A percentile compares a stretch with the other conserved stretches of the same genome.
Conservation (phyloP, 192 early-diverging fungal species). For the Umbelopsis ramanniana region DNA sequence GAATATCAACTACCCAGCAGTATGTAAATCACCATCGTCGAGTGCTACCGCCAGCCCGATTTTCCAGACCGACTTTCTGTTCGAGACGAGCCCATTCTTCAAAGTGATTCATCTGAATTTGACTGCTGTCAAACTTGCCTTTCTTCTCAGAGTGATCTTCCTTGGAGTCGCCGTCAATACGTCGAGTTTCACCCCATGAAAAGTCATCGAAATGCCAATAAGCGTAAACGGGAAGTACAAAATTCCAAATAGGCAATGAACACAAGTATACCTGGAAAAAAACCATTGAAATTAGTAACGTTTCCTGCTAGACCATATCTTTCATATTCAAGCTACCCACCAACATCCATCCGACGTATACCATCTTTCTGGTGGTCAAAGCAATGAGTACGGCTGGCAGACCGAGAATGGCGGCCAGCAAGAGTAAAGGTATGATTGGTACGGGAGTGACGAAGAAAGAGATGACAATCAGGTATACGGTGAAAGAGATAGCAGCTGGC, state of each 20-base stretch:
- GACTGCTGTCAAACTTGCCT: slow-evolving; percentile 74
- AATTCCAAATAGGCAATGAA: slow-evolving; percentile 80
- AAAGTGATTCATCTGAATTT: slow-evolving; percentile 60
- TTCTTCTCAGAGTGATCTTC: slow-evolving; percentile 71
- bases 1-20: background rate
- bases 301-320: no score
- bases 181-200: slow-evolving; percentile 83
- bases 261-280: slow-evolving; percentile 32
- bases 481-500: slow-evolving; percentile 88
- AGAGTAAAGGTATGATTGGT: slow-evolving; percentile 68
- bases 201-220: slow-evolving; percentile 93
- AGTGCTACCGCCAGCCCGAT: background rate
- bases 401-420: slow-evolving; percentile 84
- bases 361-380: slow-evolving; percentile 81
- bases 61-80: background rate
- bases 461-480: slow-evolving; percentile 80
- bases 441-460: slow-evolving; percentile 66
- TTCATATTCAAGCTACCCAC: background rate
- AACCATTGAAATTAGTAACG: no score
- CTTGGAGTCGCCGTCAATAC: slow-evolving; percentile 69
- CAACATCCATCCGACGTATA: slow-evolving; percentile 91
- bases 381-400: slow-evolving; percentile 90
- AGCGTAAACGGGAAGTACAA: slow-evolving; percentile 77
- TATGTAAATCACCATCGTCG: background rate
- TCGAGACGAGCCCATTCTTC: slow-evolving; percentile 51